A percentile compares a stretch with the other conserved stretches of the same genome.
These are phyloP conservation scores for Populus pruinosa DNA, from an alignment of 345 rosid genomes.

Conservation along the genomic window DNA sequence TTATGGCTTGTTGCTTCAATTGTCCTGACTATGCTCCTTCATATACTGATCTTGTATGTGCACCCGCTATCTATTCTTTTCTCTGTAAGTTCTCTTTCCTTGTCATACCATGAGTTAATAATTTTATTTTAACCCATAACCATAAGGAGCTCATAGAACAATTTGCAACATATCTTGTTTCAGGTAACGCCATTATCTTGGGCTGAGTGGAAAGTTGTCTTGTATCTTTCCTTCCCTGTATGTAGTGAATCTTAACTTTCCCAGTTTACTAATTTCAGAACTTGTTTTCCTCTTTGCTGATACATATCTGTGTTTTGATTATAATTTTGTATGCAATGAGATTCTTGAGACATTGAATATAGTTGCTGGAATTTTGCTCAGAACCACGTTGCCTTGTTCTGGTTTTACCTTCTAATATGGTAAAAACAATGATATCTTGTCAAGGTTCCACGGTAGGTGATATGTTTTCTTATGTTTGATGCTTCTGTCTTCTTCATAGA, in stretches of 20 bases:
- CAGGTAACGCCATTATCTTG: conserved; percentile 96
- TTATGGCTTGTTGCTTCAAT: conserved; percentile 95
- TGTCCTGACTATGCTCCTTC: conserved; percentile 86
- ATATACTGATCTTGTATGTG: conserved; percentile 73
- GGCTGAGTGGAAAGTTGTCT: conserved; percentile 80
- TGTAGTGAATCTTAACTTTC: conserved; percentile 20
- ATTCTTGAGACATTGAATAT: not conserved
- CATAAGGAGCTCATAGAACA: conserved; percentile 12
- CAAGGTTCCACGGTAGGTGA: not conserved
- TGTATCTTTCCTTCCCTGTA: conserved; percentile 97
- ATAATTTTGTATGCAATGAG: not conserved
- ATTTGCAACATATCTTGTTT: conserved; percentile 23
- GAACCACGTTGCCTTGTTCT: not conserved
- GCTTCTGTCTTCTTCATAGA: not conserved
- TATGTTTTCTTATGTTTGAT: not conserved
- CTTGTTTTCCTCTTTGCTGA: not conserved
- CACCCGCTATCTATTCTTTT: conserved; percentile 83
- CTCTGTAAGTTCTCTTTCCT: conserved; percentile 64
- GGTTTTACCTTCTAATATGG: not conserved
- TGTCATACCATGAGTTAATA: not conserved
- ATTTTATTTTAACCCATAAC: not conserved
- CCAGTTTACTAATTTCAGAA: not conserved
- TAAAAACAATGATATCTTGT: not conserved
- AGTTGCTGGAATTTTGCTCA: not conserved
- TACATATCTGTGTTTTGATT: not conserved